A percentile compares a stretch with the other conserved stretches of the same genome.
These are phyloP conservation scores for Cyclospora cayetanensis DNA, from an alignment of 169 alveolate genomes.

Conservation along the genomic window DNA sequence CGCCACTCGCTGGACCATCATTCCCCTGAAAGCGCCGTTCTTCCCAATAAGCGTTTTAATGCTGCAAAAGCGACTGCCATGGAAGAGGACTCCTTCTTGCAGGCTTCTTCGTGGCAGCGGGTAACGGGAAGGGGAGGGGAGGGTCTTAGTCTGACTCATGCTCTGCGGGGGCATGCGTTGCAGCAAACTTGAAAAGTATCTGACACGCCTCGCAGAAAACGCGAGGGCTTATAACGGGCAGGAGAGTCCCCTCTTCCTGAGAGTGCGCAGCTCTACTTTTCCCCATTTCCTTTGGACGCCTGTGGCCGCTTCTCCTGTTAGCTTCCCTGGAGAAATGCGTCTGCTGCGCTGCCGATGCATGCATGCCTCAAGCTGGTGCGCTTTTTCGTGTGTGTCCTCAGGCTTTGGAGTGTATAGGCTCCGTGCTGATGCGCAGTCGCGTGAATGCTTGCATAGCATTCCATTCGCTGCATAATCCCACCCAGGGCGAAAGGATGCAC, in stretches of 20 bases:
- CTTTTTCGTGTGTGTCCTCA: neutral
- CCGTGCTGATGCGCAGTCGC: conserved; percentile 39
- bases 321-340: neutral
- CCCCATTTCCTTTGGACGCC: neutral
- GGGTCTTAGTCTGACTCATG: no score
- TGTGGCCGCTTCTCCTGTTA: neutral
- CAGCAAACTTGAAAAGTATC: conserved; percentile 68
- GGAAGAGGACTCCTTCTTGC: no score
- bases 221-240: conserved; percentile 68
- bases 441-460: conserved; percentile 17
- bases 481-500: neutral
- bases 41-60: neutral
- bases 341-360: neutral
- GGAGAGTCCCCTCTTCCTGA: conserved; percentile 55
- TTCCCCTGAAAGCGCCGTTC: no score
- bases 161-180: no score
- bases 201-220: conserved; percentile 62
- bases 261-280: conserved; percentile 65
- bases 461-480: neutral
- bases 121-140: no score
- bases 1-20: no score
- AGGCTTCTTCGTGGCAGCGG: no score
- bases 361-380: neutral
- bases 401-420: conserved; percentile 63
- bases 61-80: no score